phyloP scores from a whole-genome alignment of 2,329 filamentous ascomycete species.

The Cytospora paraplurivora region DNA sequence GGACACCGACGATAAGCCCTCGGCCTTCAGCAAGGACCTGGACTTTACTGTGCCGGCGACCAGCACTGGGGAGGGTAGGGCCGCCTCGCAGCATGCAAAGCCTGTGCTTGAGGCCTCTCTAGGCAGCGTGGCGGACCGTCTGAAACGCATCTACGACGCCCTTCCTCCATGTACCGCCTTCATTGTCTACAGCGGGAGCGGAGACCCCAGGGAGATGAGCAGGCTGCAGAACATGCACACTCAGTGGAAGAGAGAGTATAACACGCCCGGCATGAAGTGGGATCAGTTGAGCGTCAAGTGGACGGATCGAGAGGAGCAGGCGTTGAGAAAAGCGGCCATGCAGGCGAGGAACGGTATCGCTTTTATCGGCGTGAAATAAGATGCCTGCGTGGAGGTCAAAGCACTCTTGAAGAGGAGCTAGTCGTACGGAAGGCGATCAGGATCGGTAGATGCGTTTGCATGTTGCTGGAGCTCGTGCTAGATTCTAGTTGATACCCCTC shows the following conservation, averaged over 20 bases:
- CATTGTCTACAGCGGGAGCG: constrained; percentile 66
- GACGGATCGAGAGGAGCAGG: constrained; percentile 68
- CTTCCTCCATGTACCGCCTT: constrained; percentile 67
- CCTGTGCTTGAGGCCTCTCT: constrained; percentile 51
- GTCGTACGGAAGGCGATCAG: neutral
- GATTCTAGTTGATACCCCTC: constrained; percentile 15
- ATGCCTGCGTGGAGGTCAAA: neutral
- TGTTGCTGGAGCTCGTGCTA: neutral
- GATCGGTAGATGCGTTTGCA: neutral
- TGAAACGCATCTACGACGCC: constrained; percentile 57
- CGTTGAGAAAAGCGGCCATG: constrained; percentile 57
- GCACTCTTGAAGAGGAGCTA: neutral
- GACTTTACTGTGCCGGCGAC: constrained; percentile 24
- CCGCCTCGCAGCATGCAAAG: neutral
- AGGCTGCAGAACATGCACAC: constrained; percentile 61
- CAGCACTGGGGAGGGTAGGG: constrained; percentile 1
- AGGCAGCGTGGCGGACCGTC: constrained; percentile 48
- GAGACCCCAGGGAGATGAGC: constrained; percentile 68
- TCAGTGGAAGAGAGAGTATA: constrained; percentile 66
- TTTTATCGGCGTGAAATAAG: constrained; percentile 64
- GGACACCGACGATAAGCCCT: constrained; percentile 12
- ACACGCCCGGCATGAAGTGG: constrained; percentile 65
- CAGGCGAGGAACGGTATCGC: constrained; percentile 64
- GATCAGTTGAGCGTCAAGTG: constrained; percentile 67
- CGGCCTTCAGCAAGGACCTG: constrained; percentile 23